Evolutionary conservation across 805 yeast species (phyloP).

Genomic region (Spencermartinsiella europaea): DNA sequence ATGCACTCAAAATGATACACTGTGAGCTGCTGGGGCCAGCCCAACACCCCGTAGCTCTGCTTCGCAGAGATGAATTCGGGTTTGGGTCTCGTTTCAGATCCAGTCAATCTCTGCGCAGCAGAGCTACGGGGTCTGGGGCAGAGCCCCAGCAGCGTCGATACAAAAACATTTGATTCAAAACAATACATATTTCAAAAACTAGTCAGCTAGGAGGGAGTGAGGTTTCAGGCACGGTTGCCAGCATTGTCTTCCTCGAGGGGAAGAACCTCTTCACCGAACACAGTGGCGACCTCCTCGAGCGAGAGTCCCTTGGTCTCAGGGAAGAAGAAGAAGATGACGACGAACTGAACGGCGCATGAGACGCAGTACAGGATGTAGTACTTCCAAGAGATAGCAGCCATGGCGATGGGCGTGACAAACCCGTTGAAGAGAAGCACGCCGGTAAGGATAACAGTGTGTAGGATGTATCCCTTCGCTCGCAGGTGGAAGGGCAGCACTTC

Average conservation of each 20-base stretch:
- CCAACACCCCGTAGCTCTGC: too few species aligned
- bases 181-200: too few species aligned
- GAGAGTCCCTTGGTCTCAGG: constrained; percentile 42
- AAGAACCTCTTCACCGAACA: constrained; percentile 32
- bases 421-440: constrained; percentile 24
- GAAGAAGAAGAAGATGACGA: constrained; percentile 32
- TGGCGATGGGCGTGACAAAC: constrained; percentile 36
- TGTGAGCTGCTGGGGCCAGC: too few species aligned
- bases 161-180: too few species aligned
- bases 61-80: too few species aligned
- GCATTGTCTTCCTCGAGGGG: background rate
- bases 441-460: background rate
- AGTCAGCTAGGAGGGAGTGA: too few species aligned
- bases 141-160: too few species aligned
- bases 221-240: too few species aligned
- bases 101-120: too few species aligned
- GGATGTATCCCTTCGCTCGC: constrained; percentile 54
- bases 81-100: too few species aligned
- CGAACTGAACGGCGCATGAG: constrained; percentile 25
- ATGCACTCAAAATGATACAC: too few species aligned
- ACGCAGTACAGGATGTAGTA: constrained; percentile 36
- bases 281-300: constrained; percentile 40
- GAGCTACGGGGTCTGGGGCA: too few species aligned
- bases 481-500: constrained; percentile 26
- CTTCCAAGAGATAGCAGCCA: constrained; percentile 38